These are phyloP conservation scores for Penicillium sp. DNA, from an alignment of 2,329 filamentous ascomycete genomes.

Conservation along the genomic window DNA sequence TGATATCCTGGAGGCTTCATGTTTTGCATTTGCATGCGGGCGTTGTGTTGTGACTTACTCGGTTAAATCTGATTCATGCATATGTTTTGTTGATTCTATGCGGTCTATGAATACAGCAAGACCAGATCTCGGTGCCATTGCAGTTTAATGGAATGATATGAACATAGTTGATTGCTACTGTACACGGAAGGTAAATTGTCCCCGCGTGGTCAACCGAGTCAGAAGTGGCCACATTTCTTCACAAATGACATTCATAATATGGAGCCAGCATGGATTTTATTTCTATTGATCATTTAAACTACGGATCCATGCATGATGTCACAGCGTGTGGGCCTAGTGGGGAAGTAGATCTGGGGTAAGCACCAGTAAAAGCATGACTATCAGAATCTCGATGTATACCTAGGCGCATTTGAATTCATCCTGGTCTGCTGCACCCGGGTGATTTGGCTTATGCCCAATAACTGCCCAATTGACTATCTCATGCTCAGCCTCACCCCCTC, in stretches of 20 bases:
- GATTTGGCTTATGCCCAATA: neutral
- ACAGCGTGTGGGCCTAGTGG: neutral
- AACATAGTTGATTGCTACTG: neutral
- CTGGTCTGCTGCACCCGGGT: neutral
- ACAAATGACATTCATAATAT: neutral
- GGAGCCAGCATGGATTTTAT: neutral
- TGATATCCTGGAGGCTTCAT: constrained; percentile 1
- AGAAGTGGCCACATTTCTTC: neutral
- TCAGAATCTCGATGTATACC: neutral
- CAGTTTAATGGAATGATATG: neutral
- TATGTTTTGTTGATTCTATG: neutral
- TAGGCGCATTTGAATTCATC: neutral
- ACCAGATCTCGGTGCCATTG: neutral
- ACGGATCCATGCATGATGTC: neutral
- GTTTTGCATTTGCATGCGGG: neutral
- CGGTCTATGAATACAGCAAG: neutral
- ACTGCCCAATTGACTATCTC: neutral
- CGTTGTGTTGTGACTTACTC: neutral
- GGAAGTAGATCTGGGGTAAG: neutral
- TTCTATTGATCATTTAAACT: neutral
- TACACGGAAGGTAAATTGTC: neutral
- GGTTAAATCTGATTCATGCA: neutral
- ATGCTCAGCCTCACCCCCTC: neutral
- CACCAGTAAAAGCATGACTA: neutral
- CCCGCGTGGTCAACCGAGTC: neutral